Percentiles rank a stretch among this genome's conserved stretches.
Conservation (phyloP, 345 rosid species). For the Dipteronia sinensis region DNA sequence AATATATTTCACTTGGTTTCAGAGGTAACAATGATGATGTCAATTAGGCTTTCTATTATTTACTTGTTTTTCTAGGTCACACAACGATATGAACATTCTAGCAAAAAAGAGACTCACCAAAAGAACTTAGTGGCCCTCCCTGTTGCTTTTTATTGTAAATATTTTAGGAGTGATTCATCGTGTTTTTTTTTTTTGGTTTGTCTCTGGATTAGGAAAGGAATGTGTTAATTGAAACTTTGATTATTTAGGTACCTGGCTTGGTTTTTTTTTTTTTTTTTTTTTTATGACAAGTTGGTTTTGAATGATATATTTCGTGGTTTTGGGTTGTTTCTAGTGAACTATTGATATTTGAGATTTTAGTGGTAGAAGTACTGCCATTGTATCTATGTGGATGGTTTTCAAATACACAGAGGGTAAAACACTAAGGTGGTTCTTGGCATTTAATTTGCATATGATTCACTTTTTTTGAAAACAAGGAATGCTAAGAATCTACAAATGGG, state of each 20-base stretch:
- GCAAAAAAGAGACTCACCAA: neutral
- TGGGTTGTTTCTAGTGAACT: neutral
- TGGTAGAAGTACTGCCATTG: neutral
- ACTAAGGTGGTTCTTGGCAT: neutral
- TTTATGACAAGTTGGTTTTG: neutral
- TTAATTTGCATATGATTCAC: neutral
- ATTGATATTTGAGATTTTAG: neutral
- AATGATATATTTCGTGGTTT: neutral
- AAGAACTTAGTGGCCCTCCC: neutral
- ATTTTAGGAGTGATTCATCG: neutral
- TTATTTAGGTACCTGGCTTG: neutral
- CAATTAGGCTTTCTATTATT: no score
- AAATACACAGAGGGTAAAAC: neutral
- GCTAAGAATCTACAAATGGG: neutral
- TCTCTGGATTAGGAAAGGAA: neutral
- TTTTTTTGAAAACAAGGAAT: neutral
- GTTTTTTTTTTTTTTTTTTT: neutral
- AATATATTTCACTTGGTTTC: neutral
- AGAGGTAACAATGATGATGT: neutral
- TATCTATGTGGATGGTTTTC: neutral
- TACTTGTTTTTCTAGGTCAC: neutral
- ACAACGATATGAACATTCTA: neutral
- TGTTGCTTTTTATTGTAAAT: neutral
- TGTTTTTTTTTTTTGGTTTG: neutral
- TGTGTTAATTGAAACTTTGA: neutral